Evolutionary conservation across 2,329 filamentous ascomycete genomes (phyloP), one percentile per base, ranked within the genome.

Genomic region (Graphilbum fragrans): DNA sequence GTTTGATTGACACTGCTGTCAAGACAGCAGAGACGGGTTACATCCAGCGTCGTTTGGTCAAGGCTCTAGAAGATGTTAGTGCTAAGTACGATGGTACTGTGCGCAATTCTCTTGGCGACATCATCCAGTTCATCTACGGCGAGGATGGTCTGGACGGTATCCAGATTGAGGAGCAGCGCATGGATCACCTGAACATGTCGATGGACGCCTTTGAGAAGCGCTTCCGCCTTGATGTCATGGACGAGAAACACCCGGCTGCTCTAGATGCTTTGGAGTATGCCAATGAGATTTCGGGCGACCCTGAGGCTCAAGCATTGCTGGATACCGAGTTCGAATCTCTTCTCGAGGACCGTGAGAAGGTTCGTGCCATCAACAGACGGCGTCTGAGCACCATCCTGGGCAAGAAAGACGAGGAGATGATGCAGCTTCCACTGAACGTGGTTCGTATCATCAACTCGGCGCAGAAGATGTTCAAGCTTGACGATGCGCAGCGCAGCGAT

Each of bases 11-110:
- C 73, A 98, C 92, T 40, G 92, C 92, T 50, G 93, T 98, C 65
- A 98, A 98, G 74, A 98, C 92, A 50, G 92, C 92, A 18, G 93
- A 98, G 63, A 98, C 93, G 44, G 92, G 92, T 65, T 98, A 98
- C 61, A 98, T 98, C 50, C 93, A 98, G 64, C 86, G 92, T 65
- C 87, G 93, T 70, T 74, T 98, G 36, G 92, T 98, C 55, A 98
- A 98, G 65, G 93, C 93, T 11, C 74, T 98, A 3, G 92, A 98
- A 71, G 92, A 98, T 60, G 82, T 96, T 41, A 94, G 90, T 69
- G 88, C 90, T 45, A 93, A 93, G 56, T 98, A 98, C 57, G 92
- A 98, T 54, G 90, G 90, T 48, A 98, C 92, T 6, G 87, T 98
- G 22, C 82, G 92, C 45, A 98, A 98, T 63, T 98, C 92, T 2